Evolutionary conservation across 1,284 basidiomycete species (phyloP), one percentile per base, ranked within the genome.

Genomic region (Puccinia coronata): DNA sequence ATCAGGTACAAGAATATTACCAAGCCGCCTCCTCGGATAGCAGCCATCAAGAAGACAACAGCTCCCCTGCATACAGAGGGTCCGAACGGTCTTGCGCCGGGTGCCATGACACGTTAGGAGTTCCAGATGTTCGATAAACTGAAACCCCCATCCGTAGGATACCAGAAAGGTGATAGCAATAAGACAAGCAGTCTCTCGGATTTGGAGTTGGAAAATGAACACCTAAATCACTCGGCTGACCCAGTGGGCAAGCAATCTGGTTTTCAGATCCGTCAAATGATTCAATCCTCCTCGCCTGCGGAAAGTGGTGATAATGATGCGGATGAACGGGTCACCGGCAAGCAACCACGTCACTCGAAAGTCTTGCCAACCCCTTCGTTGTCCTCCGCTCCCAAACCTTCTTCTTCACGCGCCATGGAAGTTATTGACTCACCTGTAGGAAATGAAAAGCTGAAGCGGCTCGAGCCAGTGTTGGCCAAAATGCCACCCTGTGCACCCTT

Each of bases 261-360:
- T 23, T 59, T 57, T 2, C 59, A 75, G 55, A 43, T 63, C 41
- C 72, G 72, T n/a, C 25, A 41, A 16, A 75, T 23, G 1, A 75
- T 75, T 39, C 25, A 39, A 61, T 75, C 72, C 36, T 75, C 72
- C 3, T 75, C 72, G 16, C 53, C 72, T 61, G 43, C 72, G 6
- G 53, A 75, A 72, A 43, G 16, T 43, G 43, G 43, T 43, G 43
- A 43, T 16, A 43, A 8, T 43, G 43, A 43, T 6, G 6, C 43
- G 43, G 16, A 43, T 43, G 43, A 43, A 43, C 43, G 43, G 16
- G 43, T 43, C 8, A 16, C 16, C 43, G 43, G 16, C 43, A 43
- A 43, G 43, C 43, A 43, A 25, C 43, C n/a, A 28, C 57, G 12
- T 16, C 34, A 23, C 51, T 25, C 41, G 1, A 61, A 39, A 49